A percentile compares a stretch with the other conserved stretches of the same genome.
phyloP scores from a whole-genome alignment of 257 asterid species.

The Ajuga chamaepitys region DNA sequence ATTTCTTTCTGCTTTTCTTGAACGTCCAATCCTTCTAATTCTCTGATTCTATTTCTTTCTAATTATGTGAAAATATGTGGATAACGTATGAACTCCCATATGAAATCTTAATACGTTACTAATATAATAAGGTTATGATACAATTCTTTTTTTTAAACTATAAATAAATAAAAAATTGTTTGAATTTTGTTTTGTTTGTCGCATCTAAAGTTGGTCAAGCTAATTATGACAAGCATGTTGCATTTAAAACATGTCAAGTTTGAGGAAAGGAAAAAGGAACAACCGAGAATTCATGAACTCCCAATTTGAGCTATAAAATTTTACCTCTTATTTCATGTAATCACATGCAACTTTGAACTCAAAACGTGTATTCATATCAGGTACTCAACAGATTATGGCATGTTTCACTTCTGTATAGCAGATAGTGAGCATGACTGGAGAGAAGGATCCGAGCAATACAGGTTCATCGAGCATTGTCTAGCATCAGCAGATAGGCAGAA shows the following conservation, averaged over 20 bases:
- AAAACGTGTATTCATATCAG: conserved; percentile 22
- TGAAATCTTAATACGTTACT: too few species aligned
- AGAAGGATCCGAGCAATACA: conserved; percentile 53
- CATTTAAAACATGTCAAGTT: not conserved
- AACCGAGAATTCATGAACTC: not conserved
- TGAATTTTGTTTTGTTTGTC: too few species aligned
- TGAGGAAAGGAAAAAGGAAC: not conserved
- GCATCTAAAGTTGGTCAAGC: not conserved
- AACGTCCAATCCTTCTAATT: too few species aligned
- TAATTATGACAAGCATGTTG: not conserved
- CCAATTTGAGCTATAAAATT: not conserved
- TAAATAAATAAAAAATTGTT: too few species aligned
- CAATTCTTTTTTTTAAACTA: too few species aligned
- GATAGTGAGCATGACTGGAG: conserved; percentile 59
- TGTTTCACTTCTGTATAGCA: conserved; percentile 66
- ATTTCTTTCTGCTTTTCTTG: too few species aligned
- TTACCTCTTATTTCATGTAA: not conserved
- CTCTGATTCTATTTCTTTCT: too few species aligned
- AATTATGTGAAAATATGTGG: too few species aligned
- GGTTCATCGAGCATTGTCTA: conserved; percentile 41
- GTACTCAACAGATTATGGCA: conserved; percentile 69
- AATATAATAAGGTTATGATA: too few species aligned
- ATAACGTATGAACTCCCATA: too few species aligned
- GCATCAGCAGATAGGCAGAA: conserved; percentile 44
- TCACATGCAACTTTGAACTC: not conserved